Evolutionary conservation across 2,329 filamentous ascomycete genomes (phyloP).

Genomic region (Furcasterigmium furcatum): DNA sequence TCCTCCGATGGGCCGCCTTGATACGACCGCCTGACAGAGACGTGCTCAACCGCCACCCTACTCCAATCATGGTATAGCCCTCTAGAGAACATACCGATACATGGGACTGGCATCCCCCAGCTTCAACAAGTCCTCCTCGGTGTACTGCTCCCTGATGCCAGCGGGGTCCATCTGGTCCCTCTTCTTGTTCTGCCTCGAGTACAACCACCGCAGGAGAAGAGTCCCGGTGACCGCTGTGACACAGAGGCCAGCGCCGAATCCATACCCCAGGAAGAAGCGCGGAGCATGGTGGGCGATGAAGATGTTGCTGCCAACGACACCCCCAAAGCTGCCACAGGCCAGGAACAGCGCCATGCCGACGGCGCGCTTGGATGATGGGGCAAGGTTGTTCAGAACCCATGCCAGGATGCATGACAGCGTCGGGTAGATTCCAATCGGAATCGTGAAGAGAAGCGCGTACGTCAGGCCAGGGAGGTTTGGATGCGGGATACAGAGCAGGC

Average conservation of each 20-base stretch:
- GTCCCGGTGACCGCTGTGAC: constrained; percentile 4
- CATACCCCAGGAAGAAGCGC: constrained; percentile 30
- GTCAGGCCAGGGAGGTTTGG: constrained; percentile 16
- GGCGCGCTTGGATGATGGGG: constrained; percentile 15
- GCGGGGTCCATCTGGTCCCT: too few species aligned
- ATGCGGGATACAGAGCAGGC: background rate
- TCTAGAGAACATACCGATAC: constrained; percentile 1
- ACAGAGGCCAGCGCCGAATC: constrained; percentile 12
- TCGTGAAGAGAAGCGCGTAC: constrained; percentile 21
- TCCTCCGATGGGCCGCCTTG: too few species aligned
- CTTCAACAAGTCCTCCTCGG: constrained; percentile 15
- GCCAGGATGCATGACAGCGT: constrained; percentile 20
- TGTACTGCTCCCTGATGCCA: too few species aligned
- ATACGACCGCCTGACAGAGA: too few species aligned
- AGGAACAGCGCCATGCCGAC: constrained; percentile 18
- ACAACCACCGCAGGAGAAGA: background rate
- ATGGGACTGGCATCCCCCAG: constrained; percentile 19
- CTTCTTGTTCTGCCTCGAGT: too few species aligned
- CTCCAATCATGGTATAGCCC: too few species aligned
- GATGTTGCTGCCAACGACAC: constrained; percentile 31
- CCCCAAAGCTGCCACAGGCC: constrained; percentile 9
- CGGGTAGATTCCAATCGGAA: constrained; percentile 23
- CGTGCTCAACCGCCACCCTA: too few species aligned
- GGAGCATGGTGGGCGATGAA: constrained; percentile 28
- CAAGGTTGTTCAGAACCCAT: constrained; percentile 19